Conservation (phyloP, 768 basidiomycete genomes). For the Rhodotorula diobovata region DNA sequence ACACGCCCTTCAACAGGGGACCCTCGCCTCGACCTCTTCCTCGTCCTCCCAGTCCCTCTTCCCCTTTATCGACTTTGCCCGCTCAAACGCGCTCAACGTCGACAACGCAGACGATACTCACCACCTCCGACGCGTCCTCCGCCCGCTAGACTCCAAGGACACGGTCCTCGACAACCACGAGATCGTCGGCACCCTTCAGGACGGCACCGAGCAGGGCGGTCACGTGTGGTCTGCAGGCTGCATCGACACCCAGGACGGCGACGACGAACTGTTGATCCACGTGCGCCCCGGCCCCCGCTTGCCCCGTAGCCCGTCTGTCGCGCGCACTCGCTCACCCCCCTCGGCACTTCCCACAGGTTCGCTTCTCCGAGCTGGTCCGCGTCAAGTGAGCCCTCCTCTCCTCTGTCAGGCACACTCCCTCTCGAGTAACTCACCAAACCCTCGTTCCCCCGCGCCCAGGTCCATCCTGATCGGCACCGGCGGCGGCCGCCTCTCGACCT, state of each 20-base stretch:
- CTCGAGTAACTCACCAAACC: neutral
- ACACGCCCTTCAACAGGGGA: neutral
- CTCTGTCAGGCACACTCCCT: no score
- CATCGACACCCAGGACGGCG: slow-evolving; percentile 37
- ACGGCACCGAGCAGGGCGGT: neutral
- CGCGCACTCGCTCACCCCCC: slow-evolving; percentile 4
- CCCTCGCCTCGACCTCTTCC: slow-evolving; percentile 4
- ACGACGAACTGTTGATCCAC: slow-evolving; percentile 39
- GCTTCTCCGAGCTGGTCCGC: slow-evolving; percentile 35
- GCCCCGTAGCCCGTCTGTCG: no score
- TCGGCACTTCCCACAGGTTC: slow-evolving; percentile 9
- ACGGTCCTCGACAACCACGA: slow-evolving; percentile 38
- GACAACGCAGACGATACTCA: neutral
- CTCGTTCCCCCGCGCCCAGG: no score
- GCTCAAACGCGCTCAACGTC: slow-evolving; percentile 23
- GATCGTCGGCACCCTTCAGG: slow-evolving; percentile 19
- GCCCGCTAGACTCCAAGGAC: slow-evolving; percentile 39
- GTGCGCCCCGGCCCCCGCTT: slow-evolving; percentile 7
- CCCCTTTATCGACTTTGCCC: slow-evolving; percentile 24
- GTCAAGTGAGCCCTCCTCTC: slow-evolving; percentile 30
- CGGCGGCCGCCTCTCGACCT: slow-evolving; percentile 26
- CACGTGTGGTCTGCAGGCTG: slow-evolving; percentile 26
- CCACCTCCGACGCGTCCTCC: slow-evolving; percentile 25
- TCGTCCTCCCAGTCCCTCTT: slow-evolving; percentile 25
- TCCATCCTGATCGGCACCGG: slow-evolving; percentile 39